Evolutionary conservation across 2,329 filamentous ascomycete species (phyloP).

Genomic region (Diplodia seriata): DNA sequence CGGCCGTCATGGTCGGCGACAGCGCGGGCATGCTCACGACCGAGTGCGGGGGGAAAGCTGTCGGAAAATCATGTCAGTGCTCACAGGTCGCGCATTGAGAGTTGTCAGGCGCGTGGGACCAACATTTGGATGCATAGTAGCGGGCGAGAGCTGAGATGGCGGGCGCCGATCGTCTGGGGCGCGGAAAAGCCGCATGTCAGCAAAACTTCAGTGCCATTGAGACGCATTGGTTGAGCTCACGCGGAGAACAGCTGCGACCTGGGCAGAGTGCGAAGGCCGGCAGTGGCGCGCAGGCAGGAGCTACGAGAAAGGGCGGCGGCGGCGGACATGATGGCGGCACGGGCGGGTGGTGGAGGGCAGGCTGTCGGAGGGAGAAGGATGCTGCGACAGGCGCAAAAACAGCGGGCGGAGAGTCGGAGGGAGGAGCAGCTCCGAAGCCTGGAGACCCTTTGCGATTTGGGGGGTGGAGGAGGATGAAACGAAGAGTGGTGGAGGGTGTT

Average conservation of each 20-base stretch:
- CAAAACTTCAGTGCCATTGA: constrained; percentile 21
- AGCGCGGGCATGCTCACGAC: constrained; percentile 97
- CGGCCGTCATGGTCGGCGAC: constrained; percentile 95
- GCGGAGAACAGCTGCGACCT: constrained; percentile 40
- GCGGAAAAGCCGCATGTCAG: constrained; percentile 41
- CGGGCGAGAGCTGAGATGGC: constrained; percentile 66
- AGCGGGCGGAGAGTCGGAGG: constrained; percentile 22
- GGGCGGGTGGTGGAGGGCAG: constrained; percentile 39
- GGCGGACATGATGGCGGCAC: constrained; percentile 60
- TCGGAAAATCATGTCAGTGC: constrained; percentile 29
- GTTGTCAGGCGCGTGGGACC: constrained; percentile 38
- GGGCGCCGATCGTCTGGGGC: constrained; percentile 53
- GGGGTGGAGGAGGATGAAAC: constrained; percentile 11
- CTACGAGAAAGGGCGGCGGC: constrained; percentile 55
- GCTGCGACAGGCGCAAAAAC: constrained; percentile 38
- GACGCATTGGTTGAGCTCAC: constrained; percentile 3
- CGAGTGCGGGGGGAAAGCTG: constrained; percentile 93
- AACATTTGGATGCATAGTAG: constrained; percentile 75
- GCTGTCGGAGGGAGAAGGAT: constrained; percentile 33
- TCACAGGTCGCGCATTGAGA: constrained; percentile 30
- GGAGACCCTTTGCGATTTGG: constrained; percentile 5
- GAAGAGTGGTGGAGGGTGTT: constrained; percentile 26
- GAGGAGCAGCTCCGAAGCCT: constrained; percentile 24
- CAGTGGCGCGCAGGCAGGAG: constrained; percentile 49
- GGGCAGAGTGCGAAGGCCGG: constrained; percentile 55